These are phyloP conservation scores for Panaeolus papilionaceus DNA, from an alignment of 768 basidiomycete genomes.

Conservation along the genomic window DNA sequence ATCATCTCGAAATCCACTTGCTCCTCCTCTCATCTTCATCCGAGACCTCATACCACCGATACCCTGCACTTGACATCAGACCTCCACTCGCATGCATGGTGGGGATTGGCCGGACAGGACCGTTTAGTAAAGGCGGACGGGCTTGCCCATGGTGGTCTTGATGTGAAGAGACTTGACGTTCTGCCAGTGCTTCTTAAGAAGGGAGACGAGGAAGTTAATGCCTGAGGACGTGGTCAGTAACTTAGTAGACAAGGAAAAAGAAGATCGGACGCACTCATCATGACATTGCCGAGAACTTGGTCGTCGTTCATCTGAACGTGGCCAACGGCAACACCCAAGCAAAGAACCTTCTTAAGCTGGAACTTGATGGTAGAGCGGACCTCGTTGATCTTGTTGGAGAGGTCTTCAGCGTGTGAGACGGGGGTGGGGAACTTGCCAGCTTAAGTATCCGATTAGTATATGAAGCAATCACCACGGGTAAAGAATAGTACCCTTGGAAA, in stretches of 20 bases:
- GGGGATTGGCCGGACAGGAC: background rate
- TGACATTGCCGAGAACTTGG: conserved; percentile 96
- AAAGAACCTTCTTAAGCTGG: conserved; percentile 99
- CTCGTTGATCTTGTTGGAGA: conserved; percentile 88
- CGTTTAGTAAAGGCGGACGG: conserved; percentile 87
- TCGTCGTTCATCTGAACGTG: conserved; percentile 98
- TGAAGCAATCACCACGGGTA: background rate
- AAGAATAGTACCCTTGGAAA: conserved; percentile 84
- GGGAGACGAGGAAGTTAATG: conserved; percentile 99
- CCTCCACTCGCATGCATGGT: background rate
- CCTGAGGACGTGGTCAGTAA: conserved; percentile 49
- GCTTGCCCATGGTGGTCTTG: conserved; percentile 99
- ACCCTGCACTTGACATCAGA: conserved; percentile 1
- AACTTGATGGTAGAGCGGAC: conserved; percentile 99
- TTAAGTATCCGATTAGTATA: conserved; percentile 33
- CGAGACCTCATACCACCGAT: conserved; percentile 2
- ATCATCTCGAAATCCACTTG: background rate
- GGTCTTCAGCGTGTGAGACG: conserved; percentile 90
- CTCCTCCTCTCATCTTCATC: conserved; percentile 25
- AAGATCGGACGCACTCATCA: conserved; percentile 74
- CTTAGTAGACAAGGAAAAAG: background rate
- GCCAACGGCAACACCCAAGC: conserved; percentile 98
- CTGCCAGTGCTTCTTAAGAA: conserved; percentile 99
- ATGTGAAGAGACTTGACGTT: conserved; percentile 99
- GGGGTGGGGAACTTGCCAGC: conserved; percentile 99